Conservation (phyloP, 345 rosid species). For the Cardamine chenopodiifolia region DNA sequence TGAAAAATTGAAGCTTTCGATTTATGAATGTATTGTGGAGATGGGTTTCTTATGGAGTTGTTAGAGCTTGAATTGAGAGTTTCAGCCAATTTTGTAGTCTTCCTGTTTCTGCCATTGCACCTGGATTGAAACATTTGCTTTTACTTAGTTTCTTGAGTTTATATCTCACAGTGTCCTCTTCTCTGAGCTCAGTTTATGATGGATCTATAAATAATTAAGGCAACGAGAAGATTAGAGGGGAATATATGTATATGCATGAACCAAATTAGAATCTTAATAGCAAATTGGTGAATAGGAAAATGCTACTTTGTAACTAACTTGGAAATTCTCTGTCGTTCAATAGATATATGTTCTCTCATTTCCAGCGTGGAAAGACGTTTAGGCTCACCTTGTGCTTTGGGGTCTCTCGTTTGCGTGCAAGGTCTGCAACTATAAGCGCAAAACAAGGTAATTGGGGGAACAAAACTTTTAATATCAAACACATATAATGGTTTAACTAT, state of each 20-base stretch:
- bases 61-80: slow-evolving; percentile 13
- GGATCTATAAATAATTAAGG: neutral
- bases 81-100: neutral
- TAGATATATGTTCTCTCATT: slow-evolving; percentile 60
- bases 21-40: neutral
- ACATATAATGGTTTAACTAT: neutral
- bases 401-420: slow-evolving; percentile 41
- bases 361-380: slow-evolving; percentile 43
- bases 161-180: neutral
- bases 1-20: slow-evolving; percentile 1
- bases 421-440: slow-evolving; percentile 47
- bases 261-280: neutral
- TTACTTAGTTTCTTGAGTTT: slow-evolving; percentile 1
- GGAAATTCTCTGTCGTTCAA: slow-evolving; percentile 22
- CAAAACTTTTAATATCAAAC: neutral
- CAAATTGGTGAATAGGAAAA: slow-evolving; percentile 1
- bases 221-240: neutral
- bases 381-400: slow-evolving; percentile 54
- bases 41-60: slow-evolving; percentile 1
- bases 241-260: neutral
- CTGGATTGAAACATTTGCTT: slow-evolving; percentile 8
- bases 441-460: slow-evolving; percentile 55
- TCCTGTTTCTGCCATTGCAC: slow-evolving; percentile 3
- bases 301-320: slow-evolving; percentile 25
- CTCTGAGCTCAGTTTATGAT: neutral